These are phyloP conservation scores for Lactarius quietus DNA, from an alignment of 768 basidiomycete genomes.

Conservation along the genomic window DNA sequence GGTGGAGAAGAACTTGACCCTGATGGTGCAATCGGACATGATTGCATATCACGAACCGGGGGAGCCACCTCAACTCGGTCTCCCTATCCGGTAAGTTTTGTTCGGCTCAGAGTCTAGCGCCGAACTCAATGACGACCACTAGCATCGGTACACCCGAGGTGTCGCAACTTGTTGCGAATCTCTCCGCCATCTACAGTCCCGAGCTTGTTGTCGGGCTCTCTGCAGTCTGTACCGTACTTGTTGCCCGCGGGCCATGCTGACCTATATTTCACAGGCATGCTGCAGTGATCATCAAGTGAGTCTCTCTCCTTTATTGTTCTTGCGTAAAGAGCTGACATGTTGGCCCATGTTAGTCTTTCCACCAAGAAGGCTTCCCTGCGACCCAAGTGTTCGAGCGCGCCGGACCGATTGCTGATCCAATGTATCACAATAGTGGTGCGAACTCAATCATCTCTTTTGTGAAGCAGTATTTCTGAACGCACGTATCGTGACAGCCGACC, in stretches of 20 bases:
- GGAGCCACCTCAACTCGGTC: constrained; percentile 81
- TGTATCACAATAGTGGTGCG: constrained; percentile 81
- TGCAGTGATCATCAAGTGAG: constrained; percentile 88
- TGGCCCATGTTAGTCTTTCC: constrained; percentile 57
- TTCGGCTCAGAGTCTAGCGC: neutral
- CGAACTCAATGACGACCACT: constrained; percentile 2
- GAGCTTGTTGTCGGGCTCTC: constrained; percentile 70
- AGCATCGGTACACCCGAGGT: constrained; percentile 82
- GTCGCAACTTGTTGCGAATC: constrained; percentile 65
- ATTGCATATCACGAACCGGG: constrained; percentile 73
- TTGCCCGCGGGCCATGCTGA: neutral
- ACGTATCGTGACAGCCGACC: constrained; percentile 50
- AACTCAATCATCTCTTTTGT: neutral
- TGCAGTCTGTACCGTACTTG: constrained; percentile 39
- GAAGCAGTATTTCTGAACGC: constrained; percentile 2
- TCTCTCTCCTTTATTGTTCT: neutral
- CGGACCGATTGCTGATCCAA: constrained; percentile 81
- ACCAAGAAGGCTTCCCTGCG: constrained; percentile 77
- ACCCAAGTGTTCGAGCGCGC: constrained; percentile 88
- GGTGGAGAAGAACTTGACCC: constrained; percentile 58
- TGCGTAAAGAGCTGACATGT: neutral
- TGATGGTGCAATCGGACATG: constrained; percentile 95
- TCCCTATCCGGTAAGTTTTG: constrained; percentile 59
- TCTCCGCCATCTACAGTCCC: constrained; percentile 78
- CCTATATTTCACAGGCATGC: constrained; percentile 50